These are phyloP conservation scores for Wickerhamiella qilinensis DNA, from an alignment of 805 yeast genomes.

Conservation along the genomic window DNA sequence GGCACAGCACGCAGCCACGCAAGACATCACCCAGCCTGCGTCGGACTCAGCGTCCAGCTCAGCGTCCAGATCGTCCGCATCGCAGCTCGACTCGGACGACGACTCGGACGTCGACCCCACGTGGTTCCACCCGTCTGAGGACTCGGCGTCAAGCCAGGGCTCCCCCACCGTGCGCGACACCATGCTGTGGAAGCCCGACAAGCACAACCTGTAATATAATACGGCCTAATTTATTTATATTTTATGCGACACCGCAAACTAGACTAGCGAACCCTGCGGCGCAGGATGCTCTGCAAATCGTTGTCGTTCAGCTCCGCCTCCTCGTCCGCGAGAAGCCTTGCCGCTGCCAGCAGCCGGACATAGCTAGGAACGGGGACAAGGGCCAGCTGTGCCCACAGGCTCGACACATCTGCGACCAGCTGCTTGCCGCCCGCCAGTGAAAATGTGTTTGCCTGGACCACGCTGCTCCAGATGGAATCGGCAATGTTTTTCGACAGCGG, in stretches of 20 bases:
- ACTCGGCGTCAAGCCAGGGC: not conserved
- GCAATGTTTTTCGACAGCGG: conserved; percentile 20
- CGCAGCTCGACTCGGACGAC: not conserved
- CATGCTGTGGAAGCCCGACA: no score
- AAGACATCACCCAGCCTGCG: no score
- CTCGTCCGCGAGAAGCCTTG: not conserved
- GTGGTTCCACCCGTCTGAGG: conserved; percentile 4
- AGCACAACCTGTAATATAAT: no score
- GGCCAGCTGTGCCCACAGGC: conserved; percentile 16
- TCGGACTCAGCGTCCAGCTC: no score
- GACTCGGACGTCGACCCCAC: conserved; percentile 2
- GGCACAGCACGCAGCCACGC: no score
- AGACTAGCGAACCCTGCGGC: not conserved
- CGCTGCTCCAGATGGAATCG: conserved; percentile 24
- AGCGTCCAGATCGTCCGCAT: not conserved
- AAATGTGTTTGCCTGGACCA: conserved; percentile 26
- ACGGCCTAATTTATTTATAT: no score
- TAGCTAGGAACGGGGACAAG: not conserved
- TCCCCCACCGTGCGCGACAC: no score
- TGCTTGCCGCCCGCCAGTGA: conserved; percentile 22
- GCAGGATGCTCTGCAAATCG: not conserved
- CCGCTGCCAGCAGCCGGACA: not conserved
- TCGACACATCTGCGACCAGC: conserved; percentile 21
- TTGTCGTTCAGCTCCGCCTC: not conserved
- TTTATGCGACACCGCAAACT: no score